Base-by-base conservation (phyloP, 208 protist genomes). In the Acanthamoeba polyphaga region DNA sequence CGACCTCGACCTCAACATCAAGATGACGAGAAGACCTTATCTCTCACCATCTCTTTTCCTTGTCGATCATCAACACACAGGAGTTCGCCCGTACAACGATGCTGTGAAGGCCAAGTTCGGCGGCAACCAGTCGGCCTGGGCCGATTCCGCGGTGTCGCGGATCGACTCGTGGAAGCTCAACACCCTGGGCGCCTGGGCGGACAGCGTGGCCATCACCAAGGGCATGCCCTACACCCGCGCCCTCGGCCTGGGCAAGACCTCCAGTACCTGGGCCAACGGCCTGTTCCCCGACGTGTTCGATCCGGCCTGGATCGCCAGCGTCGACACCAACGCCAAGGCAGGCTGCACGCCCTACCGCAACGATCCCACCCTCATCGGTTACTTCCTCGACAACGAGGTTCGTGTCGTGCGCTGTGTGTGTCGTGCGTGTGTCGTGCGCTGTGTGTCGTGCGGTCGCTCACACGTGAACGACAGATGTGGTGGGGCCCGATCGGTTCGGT, bases 211-310 rank as follows among this genome's bases (percentile, higher is more conserved):
- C 2, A 51, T 80, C 72, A 80, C 34, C 72, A 80, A 80, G 72
- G 72, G 72, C 34, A 51, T 80, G 34, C 72, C 72, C 22, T 80
- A 80, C 72, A 80, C 72, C 10, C 22, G 72, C 1, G 38, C 43
- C 72, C 72, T 80, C 34, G 34, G 72, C 34, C 27, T 68, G 24
- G 62, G 19, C 24, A n/a, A n/a, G 24, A 12, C 5, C 62, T 80
- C 46, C 22, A 34, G 34, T 34, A 4, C 72, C 8, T 80, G 8
- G 7, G 2, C 1, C 32, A 29, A 13, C 27, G 72, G 15, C 32
- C 1, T 80, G n/a, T 80, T 80, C 72, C 72, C 72, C 34, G 72
- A 80, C 32, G 72, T 80, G 72, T 80, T n/a, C 34, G 72, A 80
- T 29, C 72, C 72, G 72, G 72, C 72, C 1, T 80, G 72, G 72